These are phyloP conservation scores for Phytophthora pisi DNA, from an alignment of 352 stramenopile genomes.

Conservation along the genomic window DNA sequence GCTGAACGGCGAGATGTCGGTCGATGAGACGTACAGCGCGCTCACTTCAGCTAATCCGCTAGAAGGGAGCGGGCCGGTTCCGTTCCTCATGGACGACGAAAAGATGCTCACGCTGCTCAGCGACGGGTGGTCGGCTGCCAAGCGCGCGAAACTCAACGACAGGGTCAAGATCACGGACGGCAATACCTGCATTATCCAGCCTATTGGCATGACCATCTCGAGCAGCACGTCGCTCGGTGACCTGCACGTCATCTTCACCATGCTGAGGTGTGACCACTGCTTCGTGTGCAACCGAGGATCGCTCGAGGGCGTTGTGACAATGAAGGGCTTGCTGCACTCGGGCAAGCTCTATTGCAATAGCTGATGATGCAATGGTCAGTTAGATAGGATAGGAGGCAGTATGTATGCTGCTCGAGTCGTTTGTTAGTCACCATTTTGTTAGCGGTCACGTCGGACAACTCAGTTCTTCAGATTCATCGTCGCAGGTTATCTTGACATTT, in stretches of 20 bases:
- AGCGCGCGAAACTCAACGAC: constrained; percentile 50
- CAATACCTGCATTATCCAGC: constrained; percentile 57
- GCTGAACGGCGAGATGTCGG: constrained; percentile 55
- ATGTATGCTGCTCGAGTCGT: no score
- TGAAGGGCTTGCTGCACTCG: constrained; percentile 57
- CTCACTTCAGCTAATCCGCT: constrained; percentile 33
- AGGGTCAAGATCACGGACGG: constrained; percentile 66
- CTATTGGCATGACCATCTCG: constrained; percentile 73
- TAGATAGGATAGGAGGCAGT: no score
- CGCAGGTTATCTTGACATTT: no score
- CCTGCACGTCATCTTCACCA: constrained; percentile 88
- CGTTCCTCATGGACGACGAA: constrained; percentile 79
- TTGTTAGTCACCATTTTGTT: no score
- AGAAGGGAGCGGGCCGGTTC: constrained; percentile 28
- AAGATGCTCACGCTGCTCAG: constrained; percentile 74
- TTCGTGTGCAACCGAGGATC: constrained; percentile 82
- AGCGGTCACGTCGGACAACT: no score
- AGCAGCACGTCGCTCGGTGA: constrained; percentile 76
- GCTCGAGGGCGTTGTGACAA: constrained; percentile 78
- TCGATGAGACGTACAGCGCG: constrained; percentile 61
- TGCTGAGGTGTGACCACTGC: constrained; percentile 84
- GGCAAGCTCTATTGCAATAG: constrained; percentile 38
- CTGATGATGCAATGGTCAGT: not conserved
- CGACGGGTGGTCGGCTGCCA: constrained; percentile 54
- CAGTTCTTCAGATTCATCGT: no score